Evolutionary conservation across 2,329 filamentous ascomycete genomes (phyloP).

Genomic region (Volutella citrinella): DNA sequence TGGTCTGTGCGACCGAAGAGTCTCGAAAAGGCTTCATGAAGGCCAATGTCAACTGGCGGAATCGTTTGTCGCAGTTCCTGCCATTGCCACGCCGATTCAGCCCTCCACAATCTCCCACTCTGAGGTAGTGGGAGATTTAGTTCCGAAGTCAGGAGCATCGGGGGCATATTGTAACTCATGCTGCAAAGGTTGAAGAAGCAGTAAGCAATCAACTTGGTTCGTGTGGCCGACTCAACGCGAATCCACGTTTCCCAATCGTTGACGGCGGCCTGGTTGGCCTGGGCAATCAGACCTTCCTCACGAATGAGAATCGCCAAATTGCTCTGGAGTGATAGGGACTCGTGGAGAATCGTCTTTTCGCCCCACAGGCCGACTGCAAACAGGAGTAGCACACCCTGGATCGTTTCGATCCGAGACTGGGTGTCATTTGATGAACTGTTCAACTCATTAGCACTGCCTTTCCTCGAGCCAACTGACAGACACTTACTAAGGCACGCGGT

Average conservation of each 20-base stretch:
- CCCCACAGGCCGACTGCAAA: constrained; percentile 62
- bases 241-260: constrained; percentile 60
- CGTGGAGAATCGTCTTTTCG: constrained; percentile 57
- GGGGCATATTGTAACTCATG: constrained; percentile 59
- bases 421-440: constrained; percentile 56
- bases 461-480: neutral
- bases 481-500: constrained; percentile 58
- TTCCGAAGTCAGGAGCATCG: constrained; percentile 56
- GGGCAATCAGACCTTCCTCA: constrained; percentile 52
- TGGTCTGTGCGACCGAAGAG: constrained; percentile 52
- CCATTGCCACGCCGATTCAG: constrained; percentile 58
- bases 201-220: constrained; percentile 59
- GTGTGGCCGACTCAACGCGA: constrained; percentile 51
- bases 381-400: constrained; percentile 60
- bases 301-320: constrained; percentile 55
- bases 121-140: constrained; percentile 54
- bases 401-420: constrained; percentile 60
- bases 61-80: constrained; percentile 53
- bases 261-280: constrained; percentile 43
- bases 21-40: constrained; percentile 56
- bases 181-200: constrained; percentile 63
- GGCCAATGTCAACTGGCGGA: constrained; percentile 47
- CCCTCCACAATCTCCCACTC: constrained; percentile 55
- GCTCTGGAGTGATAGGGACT: constrained; percentile 58
- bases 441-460: constrained; percentile 3